Base-by-base conservation (phyloP, 2,329 filamentous ascomycete genomes). In the Venturia pyrina region DNA sequence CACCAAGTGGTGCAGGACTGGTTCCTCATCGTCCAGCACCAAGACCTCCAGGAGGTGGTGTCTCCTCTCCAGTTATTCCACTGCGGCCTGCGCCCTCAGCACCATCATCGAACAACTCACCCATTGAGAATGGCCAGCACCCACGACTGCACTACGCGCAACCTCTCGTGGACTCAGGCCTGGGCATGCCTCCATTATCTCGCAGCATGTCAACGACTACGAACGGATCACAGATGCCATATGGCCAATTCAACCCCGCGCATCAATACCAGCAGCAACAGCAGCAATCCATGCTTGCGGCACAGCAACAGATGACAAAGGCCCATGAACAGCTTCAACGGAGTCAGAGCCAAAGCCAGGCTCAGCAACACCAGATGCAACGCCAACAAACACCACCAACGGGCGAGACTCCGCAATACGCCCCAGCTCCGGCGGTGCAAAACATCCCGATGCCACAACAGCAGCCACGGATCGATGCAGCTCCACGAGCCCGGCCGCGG, bases 21-120 rank as follows among this genome's bases (percentile, higher is more conserved):
- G 83, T 96, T 73, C 93, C 95, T 62, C 89, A 86, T 72, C 86
- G 95, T 68, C 90, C 91, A 65, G 92, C 93, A 59, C 95, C 93
- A 63, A 90, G 90, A 76, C 90, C 93, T n/a, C 95, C 93, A 62
- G 83, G 76, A 37, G 70, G 74, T 67, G 83, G 73, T 53, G 68
- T 66, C 57, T 70, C 73, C 28, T 70, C 73, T 44, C 82, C 81
- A 71, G 78, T 85, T 70, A 72, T 79, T n/a, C 83, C 85, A 44
- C 80, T 82, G 61, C 81, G 87, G 72, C 76, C 82, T 63, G 82
- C 83, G 46, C 83, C 86, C 34, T 80, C 84, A 34, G 79, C 82
- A 28, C 82, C 63, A 28, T 17, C 32, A 1, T 46, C 63, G 21
- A 48, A 10, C 69, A 71, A 15, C 68, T 71, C 24, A 15, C 24